Conservation (phyloP, 495 filamentous ascomycete genomes). For the Penicillium fimorum region DNA sequence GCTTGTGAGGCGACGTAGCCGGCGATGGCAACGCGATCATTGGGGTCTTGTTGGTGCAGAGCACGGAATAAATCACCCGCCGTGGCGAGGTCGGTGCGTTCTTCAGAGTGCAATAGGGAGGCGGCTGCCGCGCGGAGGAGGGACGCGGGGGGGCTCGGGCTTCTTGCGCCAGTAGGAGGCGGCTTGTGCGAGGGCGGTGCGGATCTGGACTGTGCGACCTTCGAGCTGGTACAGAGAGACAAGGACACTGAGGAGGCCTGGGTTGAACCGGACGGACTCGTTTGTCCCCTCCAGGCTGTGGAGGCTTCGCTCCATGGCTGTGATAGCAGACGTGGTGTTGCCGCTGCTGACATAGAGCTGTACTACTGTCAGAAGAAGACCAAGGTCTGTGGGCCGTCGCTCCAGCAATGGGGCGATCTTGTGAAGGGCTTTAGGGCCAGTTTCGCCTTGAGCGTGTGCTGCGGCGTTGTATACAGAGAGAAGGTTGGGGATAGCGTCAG, state of each 20-base stretch:
- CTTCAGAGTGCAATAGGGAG: slow-evolving; percentile 71
- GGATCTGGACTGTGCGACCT: slow-evolving; percentile 71
- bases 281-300: slow-evolving; percentile 69
- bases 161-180: slow-evolving; percentile 74
- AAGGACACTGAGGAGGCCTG: slow-evolving; percentile 79
- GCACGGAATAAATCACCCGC: slow-evolving; percentile 74
- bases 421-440: slow-evolving; percentile 68
- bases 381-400: slow-evolving; percentile 76
- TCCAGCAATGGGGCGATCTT: slow-evolving; percentile 71
- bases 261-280: slow-evolving; percentile 71
- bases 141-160: slow-evolving; percentile 46
- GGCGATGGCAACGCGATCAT: slow-evolving; percentile 65
- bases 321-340: slow-evolving; percentile 74
- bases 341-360: slow-evolving; percentile 77
- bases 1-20: slow-evolving; percentile 84
- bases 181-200: slow-evolving; percentile 71
- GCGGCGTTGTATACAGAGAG: slow-evolving; percentile 80
- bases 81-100: slow-evolving; percentile 59
- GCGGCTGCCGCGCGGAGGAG: slow-evolving; percentile 78
- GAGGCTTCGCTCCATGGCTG: slow-evolving; percentile 71
- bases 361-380: slow-evolving; percentile 75
- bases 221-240: slow-evolving; percentile 79
- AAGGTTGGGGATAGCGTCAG: slow-evolving; percentile 56
- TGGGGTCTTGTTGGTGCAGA: slow-evolving; percentile 60
- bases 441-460: slow-evolving; percentile 62